Evolutionary conservation across 2,329 filamentous ascomycete genomes (phyloP), one percentile per base, ranked within the genome.

Genomic region (Botryotinia narcissicola): DNA sequence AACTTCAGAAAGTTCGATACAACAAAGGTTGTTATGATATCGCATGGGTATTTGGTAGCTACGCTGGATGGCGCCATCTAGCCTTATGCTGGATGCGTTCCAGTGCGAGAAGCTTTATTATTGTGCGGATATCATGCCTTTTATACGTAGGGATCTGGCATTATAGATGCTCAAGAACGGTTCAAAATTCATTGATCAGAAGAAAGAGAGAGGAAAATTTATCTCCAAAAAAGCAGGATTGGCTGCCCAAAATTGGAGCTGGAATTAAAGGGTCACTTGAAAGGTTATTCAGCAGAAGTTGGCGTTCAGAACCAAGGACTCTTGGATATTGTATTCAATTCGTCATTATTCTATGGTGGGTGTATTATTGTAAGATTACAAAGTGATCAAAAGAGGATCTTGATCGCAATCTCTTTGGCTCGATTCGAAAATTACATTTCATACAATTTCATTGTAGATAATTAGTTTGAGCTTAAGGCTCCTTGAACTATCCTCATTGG

Each of bases 101-200:
- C 14, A 54, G n/a, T 29, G 3, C 1, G n/a, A 29, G 0, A 18
- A 29, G 51, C 51, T 54, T 7, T 18, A 0, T 0, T 29, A 29
- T 29, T 54, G 5, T 1, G 14, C 1, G 12, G 12, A 1, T 8
- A 8, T 54, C 6, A 54, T 18, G n/a, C 51, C 2, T 29, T 18
- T 16, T 8, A 18, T 29, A 54, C 14, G 12, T 14, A 29, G 0
- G 6, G 5, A 51, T n/a, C 10, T 51, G 22, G 2, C 48, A 51
- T n/a, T 1, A 20, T 22, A n/a, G 9, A 0, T 51, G 48, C 9
- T 14, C 25, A 25, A 14, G 10, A 5, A 14, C 0, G 12, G 4
- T 6, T 51, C 1, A 14, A 1, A n/a, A 12, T 1, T 3, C 5
- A 51, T 25, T 51, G 48, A 51, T 14, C 14, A 51, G 25, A 4